Conservation (phyloP, 306 rosid genomes). For the Myrica gale region DNA sequence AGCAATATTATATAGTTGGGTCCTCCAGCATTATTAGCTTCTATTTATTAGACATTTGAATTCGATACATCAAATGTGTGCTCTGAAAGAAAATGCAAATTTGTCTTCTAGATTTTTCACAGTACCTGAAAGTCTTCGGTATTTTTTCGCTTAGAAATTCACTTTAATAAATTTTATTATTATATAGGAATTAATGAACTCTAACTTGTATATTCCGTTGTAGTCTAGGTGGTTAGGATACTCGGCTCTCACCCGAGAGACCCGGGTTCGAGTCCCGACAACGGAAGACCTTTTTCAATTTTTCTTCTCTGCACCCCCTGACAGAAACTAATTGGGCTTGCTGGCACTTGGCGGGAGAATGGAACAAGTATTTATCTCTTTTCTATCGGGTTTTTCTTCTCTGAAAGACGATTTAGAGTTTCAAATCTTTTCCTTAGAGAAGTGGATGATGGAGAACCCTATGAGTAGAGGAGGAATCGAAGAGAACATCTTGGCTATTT, state of each 20-base stretch:
- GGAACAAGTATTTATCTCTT: neutral
- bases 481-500: slow-evolving; percentile 67
- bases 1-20: no score
- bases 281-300: neutral
- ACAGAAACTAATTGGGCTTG: neutral
- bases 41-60: no score
- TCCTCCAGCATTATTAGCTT: no score
- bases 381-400: no score
- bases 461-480: slow-evolving; percentile 41
- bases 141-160: no score
- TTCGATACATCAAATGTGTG: no score
- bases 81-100: no score
- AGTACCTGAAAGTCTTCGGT: no score
- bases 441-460: slow-evolving; percentile 45
- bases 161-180: no score
- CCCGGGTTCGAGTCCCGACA: slow-evolving; percentile 6
- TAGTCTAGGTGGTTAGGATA: slow-evolving; percentile 7
- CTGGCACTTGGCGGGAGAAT: slow-evolving; percentile 25
- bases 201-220: fast-evolving
- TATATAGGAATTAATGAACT: neutral
- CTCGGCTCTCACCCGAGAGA: slow-evolving; percentile 12
- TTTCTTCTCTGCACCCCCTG: neutral
- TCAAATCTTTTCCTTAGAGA: neutral
- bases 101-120: no score
- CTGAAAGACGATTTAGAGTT: slow-evolving; percentile 14